Evolutionary conservation across 148 eudicot genomes (phyloP), one percentile per base, ranked within the genome.

Genomic region (Cornus controversa): DNA sequence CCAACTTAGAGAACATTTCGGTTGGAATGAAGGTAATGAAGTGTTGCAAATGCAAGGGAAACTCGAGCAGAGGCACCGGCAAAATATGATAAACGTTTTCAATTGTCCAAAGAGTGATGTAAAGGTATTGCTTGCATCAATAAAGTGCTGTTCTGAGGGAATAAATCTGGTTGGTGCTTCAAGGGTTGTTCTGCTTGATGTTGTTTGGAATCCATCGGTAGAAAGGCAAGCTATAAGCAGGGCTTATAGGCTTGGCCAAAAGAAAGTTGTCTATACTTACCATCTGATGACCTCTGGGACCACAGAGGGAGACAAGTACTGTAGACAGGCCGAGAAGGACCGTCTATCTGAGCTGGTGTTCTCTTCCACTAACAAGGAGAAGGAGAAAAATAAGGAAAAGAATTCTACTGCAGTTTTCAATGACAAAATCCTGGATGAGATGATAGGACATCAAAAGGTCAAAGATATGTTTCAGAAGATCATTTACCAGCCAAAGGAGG

Each of bases 151-250:
- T 54, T 82, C 85, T 22, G 97, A 92, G 40, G 97, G 97, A 10
- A 92, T 92, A 27, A 85, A 81, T 62, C 53, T 92, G 2, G 84
- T 87, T 9, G 97, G 97, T 64, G 94, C 97, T 18, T 92, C 97
- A 2, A 87, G 97, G 63, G 90, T 92, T 8, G 88, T 92, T 23
- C 67, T 92, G 58, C 89, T 92, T 0, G 97, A 92, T 53, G 87
- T 85, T 9, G 81, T 80, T 15, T 92, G 91, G 94, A 92, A 92
- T 70, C 97, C 97, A 0, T 83, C 94, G 0, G 91, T 92, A 0
- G 91, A 87, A 66, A 86, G 85, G 69, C 97, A 92, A 73, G 97
- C 97, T 25, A 86, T 92, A 24, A 78, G 94, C 66, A 76, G 97
- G 53, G 94, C 94, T 20, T 90, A 90, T 60, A 79, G 97, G 74